phyloP scores from a whole-genome alignment of 2,329 filamentous ascomycete genomes.

The Curvularia eragrostidis region DNA sequence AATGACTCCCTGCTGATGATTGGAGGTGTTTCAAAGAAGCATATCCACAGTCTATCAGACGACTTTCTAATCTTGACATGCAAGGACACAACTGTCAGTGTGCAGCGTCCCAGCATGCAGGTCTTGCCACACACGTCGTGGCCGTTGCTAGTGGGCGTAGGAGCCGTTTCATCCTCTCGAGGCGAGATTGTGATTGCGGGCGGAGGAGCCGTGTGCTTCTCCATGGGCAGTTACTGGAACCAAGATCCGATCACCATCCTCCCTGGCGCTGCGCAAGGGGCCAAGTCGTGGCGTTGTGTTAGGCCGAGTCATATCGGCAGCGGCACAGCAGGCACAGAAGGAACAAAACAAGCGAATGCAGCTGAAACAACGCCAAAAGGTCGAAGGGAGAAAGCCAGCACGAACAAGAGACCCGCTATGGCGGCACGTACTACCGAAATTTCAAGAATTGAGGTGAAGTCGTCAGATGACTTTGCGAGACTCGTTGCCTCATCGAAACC shows the following conservation, averaged over 20 bases:
- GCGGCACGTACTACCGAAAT: slow-evolving; percentile 48
- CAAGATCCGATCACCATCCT: slow-evolving; percentile 34
- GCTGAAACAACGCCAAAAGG: slow-evolving; percentile 20
- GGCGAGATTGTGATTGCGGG: slow-evolving; percentile 69
- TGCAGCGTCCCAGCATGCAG: slow-evolving; percentile 30
- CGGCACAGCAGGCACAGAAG: slow-evolving; percentile 18
- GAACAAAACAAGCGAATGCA: slow-evolving; percentile 16
- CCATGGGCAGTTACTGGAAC: slow-evolving; percentile 88
- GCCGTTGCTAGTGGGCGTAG: slow-evolving; percentile 76
- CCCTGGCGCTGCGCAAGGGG: slow-evolving; percentile 19
- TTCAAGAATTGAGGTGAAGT: slow-evolving; percentile 60
- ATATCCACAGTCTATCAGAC: slow-evolving; percentile 34
- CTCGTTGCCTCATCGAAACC: slow-evolving; percentile 67
- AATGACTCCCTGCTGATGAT: slow-evolving; percentile 58
- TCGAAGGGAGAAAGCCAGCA: slow-evolving; percentile 11
- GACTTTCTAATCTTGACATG: slow-evolving; percentile 39
- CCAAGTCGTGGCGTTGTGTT: slow-evolving; percentile 27
- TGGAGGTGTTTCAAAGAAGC: slow-evolving; percentile 57
- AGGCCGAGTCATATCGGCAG: slow-evolving; percentile 16
- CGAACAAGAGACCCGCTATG: slow-evolving; percentile 15
- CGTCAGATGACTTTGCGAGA: slow-evolving; percentile 64
- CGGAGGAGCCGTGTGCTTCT: slow-evolving; percentile 87
- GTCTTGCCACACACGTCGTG: slow-evolving; percentile 48
- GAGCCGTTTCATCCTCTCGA: slow-evolving; percentile 57
- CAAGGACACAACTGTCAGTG: slow-evolving; percentile 25